Conservation (phyloP, 345 rosid species). For the Heritiera littoralis region DNA sequence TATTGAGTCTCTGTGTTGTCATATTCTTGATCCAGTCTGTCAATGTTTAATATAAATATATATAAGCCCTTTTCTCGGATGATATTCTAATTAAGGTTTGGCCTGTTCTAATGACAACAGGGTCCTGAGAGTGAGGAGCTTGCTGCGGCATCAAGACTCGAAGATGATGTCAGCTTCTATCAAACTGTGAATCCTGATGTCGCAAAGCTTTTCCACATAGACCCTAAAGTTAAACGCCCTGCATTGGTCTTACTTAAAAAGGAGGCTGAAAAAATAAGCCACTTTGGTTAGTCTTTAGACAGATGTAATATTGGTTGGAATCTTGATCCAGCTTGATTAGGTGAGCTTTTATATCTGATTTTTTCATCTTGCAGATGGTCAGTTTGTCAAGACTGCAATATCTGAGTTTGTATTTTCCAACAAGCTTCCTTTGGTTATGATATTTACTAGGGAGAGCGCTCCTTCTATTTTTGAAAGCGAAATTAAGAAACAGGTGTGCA, state of each 20-base stretch:
- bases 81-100: not conserved
- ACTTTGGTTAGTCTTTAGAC: slow-evolving; percentile 61
- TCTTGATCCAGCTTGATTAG: slow-evolving; percentile 13
- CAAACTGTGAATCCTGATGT: slow-evolving; percentile 87
- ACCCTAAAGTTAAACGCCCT: slow-evolving; percentile 75
- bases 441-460: slow-evolving; percentile 78
- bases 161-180: slow-evolving; percentile 91
- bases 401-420: slow-evolving; percentile 69
- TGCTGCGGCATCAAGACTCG: slow-evolving; percentile 80
- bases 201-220: slow-evolving; percentile 90
- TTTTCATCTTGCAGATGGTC: slow-evolving; percentile 64
- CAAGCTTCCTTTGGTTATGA: slow-evolving; percentile 87
- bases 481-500: slow-evolving; percentile 81
- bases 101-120: slow-evolving; percentile 35
- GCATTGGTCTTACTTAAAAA: slow-evolving; percentile 75
- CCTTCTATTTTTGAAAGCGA: slow-evolving; percentile 77
- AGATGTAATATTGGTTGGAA: not conserved
- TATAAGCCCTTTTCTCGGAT: not conserved
- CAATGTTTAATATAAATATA: no score
- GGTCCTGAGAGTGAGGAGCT: slow-evolving; percentile 81
- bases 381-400: slow-evolving; percentile 73
- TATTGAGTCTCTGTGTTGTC: not conserved
- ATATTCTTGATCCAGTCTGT: not conserved
- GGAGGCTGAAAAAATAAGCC: slow-evolving; percentile 81
- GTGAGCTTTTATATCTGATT: slow-evolving; percentile 6